phyloP scores from a whole-genome alignment of 192 early-diverging fungal genomes.

The Haplosporangium gracile region DNA sequence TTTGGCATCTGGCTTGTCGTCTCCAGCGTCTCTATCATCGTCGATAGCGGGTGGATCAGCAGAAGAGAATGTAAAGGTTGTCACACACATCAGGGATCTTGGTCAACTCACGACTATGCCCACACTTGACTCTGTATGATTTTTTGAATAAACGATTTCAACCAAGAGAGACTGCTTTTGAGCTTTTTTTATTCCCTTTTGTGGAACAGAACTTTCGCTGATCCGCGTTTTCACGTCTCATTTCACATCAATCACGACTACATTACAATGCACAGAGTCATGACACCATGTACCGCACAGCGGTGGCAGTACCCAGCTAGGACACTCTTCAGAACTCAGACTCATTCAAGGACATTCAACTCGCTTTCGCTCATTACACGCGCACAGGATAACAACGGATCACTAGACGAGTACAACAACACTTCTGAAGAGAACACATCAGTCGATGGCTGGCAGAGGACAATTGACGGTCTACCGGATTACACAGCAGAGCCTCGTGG shows the following conservation, averaged over 20 bases:
- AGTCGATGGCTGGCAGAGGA: constrained; percentile 47
- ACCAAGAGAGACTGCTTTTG: neutral
- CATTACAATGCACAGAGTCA: constrained; percentile 17
- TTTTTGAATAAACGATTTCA: no score
- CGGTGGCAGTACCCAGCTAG: constrained; percentile 1
- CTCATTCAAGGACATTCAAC: constrained; percentile 1
- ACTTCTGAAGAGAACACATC: neutral
- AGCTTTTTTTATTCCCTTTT: constrained; percentile 6
- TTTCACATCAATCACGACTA: neutral
- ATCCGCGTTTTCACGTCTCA: neutral
- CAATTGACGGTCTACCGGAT: constrained; percentile 46
- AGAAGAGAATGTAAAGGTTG: constrained; percentile 21
- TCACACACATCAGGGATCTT: constrained; percentile 50
- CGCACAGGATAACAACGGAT: constrained; percentile 13
- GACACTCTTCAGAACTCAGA: neutral
- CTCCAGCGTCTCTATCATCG: constrained; percentile 11
- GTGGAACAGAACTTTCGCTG: neutral
- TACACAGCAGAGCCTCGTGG: constrained; percentile 52
- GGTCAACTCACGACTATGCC: constrained; percentile 34
- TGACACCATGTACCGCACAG: neutral
- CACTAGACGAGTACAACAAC: neutral
- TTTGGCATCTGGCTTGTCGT: constrained; percentile 10
- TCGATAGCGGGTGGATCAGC: neutral
- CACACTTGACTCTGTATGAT: constrained; percentile 7
- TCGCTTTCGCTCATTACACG: constrained; percentile 7